Base-by-base conservation (phyloP, 169 alveolate genomes). In the Miamiensis avidus region DNA sequence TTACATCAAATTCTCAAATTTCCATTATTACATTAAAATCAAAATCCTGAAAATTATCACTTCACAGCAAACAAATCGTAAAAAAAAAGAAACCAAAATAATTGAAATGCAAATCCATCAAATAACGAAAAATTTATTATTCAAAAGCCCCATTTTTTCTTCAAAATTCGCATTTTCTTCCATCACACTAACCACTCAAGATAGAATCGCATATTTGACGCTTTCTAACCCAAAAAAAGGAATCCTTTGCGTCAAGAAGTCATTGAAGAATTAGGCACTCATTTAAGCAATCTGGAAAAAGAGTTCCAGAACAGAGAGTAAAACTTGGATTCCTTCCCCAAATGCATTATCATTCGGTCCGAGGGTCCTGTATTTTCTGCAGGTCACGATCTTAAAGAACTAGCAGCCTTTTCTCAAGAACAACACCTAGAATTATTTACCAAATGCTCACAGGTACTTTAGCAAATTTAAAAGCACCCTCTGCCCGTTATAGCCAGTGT, bases 381-480 rank as follows among this genome's bases (percentile, higher is more conserved):
- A 27, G 84, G 84, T 4, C 84, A 79, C 30, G 84, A 79, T 64
- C 29, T 79, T 29, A 79, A 79, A 64, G 84, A 79, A 79, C 30
- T 79, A 32, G 64, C 34, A n/a, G 26, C n/a, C n/a, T 29, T 49
- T 25, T 79, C 34, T n/a, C 31, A 49, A n/a, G 20, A 79, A 64
- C 30, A 79, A 32, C 64, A 65, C 15, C 16, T 0, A 11, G 76
- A 25, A 25, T 31, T 34, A 11, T 49, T 49, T 49, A 49, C 4
- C 20, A 49, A 49, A 49, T 49, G 69, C 20, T 49, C 69, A 11
- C 20, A 49, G 20, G 69, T 49, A 11, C 4, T 49, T 4, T 4
- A 4, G 4, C 26, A 20, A 49, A 49, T 49, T 49, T 49, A 49
- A 49, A 49, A 49, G 69, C 69, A 49, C 20, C 69, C 69, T 33